These are phyloP conservation scores for Climacium dendroides DNA, from an alignment of 225 moss, liverwort and hornwort genomes.

Conservation along the genomic window DNA sequence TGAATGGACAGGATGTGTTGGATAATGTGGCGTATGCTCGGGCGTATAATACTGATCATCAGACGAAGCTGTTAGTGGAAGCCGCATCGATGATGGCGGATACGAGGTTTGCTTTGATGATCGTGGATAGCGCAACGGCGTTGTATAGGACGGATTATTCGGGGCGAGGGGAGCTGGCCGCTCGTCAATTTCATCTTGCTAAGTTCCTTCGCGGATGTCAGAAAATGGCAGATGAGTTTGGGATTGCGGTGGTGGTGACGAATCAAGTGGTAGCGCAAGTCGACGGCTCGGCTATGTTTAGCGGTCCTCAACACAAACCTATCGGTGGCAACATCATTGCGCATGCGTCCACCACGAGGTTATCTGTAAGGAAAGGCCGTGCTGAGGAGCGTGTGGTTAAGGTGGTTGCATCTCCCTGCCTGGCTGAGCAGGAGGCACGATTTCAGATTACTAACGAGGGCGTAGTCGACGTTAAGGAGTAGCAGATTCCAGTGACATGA, in stretches of 20 bases:
- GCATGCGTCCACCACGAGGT: slow-evolving; percentile 90
- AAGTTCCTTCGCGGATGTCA: slow-evolving; percentile 69
- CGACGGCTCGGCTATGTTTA: slow-evolving; percentile 80
- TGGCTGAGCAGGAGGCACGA: slow-evolving; percentile 84
- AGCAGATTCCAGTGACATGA: not conserved
- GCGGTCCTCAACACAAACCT: slow-evolving; percentile 80
- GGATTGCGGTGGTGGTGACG: slow-evolving; percentile 87
- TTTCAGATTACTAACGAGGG: slow-evolving; percentile 78
- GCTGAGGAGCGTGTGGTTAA: slow-evolving; percentile 83
- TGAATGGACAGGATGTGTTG: slow-evolving; percentile 81
- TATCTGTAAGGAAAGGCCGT: slow-evolving; percentile 65
- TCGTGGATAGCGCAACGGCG: slow-evolving; percentile 86
- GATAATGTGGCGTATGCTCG: slow-evolving; percentile 94
- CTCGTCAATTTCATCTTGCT: slow-evolving; percentile 76
- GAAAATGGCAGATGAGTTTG: slow-evolving; percentile 92
- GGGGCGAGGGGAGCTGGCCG: slow-evolving; percentile 83
- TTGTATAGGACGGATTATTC: slow-evolving; percentile 80
- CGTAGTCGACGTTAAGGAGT: slow-evolving; percentile 82
- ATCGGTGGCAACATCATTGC: slow-evolving; percentile 95
- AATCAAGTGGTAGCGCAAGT: slow-evolving; percentile 98
- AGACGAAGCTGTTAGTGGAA: slow-evolving; percentile 66
- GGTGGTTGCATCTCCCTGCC: slow-evolving; percentile 80
- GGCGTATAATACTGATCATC: slow-evolving; percentile 93
- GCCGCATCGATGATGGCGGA: slow-evolving; percentile 96
- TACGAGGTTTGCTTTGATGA: slow-evolving; percentile 79